A percentile compares a stretch with the other conserved stretches of the same genome.
These are phyloP conservation scores for Paraconiothyrium sp. DNA, from an alignment of 2,329 filamentous ascomycete genomes.

Conservation along the genomic window DNA sequence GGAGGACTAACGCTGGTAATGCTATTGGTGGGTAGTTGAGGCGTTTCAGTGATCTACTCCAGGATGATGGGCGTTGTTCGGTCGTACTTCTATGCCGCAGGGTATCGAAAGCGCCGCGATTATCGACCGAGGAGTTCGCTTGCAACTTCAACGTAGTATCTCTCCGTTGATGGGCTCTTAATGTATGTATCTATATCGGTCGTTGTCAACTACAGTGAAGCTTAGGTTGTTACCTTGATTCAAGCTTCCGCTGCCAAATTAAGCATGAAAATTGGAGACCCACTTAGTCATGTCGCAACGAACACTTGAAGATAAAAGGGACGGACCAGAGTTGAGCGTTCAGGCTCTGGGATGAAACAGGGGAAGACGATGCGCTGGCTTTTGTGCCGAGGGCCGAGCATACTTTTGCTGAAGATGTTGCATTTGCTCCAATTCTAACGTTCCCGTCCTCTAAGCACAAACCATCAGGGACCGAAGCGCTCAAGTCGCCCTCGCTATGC, in stretches of 20 bases:
- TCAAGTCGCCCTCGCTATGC: constrained; percentile 21
- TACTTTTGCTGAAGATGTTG: background rate
- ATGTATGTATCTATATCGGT: background rate
- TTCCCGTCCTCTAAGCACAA: background rate
- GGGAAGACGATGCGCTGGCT: constrained; percentile 1
- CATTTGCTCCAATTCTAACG: background rate
- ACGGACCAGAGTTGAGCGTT: constrained; percentile 2
- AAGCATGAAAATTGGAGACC: background rate
- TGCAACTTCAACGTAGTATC: too few relatives aligned
- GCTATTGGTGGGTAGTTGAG: constrained; percentile 1
- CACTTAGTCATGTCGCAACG: background rate
- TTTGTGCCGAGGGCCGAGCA: background rate
- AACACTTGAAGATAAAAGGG: background rate
- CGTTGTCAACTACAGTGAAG: background rate
- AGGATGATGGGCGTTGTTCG: background rate
- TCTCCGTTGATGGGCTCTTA: background rate
- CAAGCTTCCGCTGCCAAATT: background rate
- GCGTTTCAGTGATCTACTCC: background rate
- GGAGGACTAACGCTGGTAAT: background rate
- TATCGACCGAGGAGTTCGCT: background rate
- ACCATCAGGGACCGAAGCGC: background rate
- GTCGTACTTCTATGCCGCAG: background rate
- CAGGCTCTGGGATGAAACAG: constrained; percentile 4
- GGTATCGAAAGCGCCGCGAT: background rate
- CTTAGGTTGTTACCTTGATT: background rate